phyloP scores from a whole-genome alignment of 352 stramenopile species.

The Globisporangium parvum region DNA sequence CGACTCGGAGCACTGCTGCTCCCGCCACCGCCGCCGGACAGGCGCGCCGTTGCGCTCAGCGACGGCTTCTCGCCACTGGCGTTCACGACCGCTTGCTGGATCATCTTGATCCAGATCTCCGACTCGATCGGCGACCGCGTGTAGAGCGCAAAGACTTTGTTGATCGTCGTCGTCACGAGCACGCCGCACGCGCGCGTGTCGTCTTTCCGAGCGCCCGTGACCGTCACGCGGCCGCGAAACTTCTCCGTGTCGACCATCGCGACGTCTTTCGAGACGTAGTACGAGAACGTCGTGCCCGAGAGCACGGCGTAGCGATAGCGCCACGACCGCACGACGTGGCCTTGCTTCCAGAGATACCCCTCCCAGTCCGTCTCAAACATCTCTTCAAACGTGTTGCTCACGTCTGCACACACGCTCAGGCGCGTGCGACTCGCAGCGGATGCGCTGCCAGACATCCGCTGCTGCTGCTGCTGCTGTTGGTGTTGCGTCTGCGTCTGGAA shows the following conservation, averaged over 20 bases:
- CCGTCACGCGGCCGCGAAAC: constrained; percentile 71
- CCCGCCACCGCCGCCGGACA: constrained; percentile 7
- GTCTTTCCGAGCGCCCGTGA: constrained; percentile 67
- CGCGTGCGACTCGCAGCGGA: constrained; percentile 23
- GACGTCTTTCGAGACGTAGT: constrained; percentile 80
- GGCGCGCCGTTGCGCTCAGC: constrained; percentile 38
- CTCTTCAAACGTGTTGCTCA: constrained; percentile 71
- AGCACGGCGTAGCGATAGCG: constrained; percentile 79
- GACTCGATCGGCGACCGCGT: constrained; percentile 74
- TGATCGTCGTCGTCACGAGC: constrained; percentile 82
- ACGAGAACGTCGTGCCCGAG: constrained; percentile 72
- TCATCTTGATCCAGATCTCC: constrained; percentile 83
- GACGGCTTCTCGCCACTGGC: constrained; percentile 38
- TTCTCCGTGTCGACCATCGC: constrained; percentile 78
- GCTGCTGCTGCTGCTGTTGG: neutral
- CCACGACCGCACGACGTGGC: constrained; percentile 82
- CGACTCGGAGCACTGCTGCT: constrained; percentile 6
- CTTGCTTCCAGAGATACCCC: constrained; percentile 85
- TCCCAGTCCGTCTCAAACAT: constrained; percentile 87
- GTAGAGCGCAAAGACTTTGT: constrained; percentile 84
- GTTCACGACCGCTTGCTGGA: constrained; percentile 70
- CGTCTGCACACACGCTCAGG: constrained; percentile 62
- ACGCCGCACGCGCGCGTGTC: constrained; percentile 63
- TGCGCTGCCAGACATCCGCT: neutral
- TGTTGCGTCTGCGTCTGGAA: constrained; percentile 5